Percentiles rank a stretch among this genome's conserved stretches.
Evolutionary conservation across 2,329 filamentous ascomycete species (phyloP).

Genomic region (Pseudocercospora macadamiae): DNA sequence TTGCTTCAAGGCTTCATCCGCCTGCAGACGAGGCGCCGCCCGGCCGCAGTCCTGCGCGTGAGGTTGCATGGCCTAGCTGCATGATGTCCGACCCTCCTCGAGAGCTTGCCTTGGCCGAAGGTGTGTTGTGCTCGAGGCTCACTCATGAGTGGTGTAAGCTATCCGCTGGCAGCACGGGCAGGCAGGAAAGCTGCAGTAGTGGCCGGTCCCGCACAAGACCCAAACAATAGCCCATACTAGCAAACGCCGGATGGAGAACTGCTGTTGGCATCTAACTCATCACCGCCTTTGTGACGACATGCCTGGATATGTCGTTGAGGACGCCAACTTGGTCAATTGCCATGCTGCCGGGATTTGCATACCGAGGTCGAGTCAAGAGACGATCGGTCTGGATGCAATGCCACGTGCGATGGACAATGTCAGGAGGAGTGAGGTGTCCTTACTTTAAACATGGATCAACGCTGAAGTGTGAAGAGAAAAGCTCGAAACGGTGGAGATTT

Average conservation of each 20-base stretch:
- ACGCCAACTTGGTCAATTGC: neutral
- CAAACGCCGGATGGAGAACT: constrained; percentile 5
- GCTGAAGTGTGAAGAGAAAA: neutral
- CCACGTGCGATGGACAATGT: neutral
- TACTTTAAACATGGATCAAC: neutral
- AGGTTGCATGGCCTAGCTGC: constrained; percentile 1
- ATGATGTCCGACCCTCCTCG: neutral
- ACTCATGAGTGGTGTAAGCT: neutral
- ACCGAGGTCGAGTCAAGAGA: neutral
- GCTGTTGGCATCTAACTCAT: constrained; percentile 15
- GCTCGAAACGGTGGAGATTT: neutral
- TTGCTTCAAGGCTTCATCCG: constrained; percentile 3
- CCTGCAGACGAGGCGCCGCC: constrained; percentile 1
- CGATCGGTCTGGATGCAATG: neutral
- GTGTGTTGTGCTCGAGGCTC: constrained; percentile 2
- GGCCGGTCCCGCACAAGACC: constrained; percentile 1
- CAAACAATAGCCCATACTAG: neutral
- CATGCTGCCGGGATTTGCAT: neutral
- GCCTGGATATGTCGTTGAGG: constrained; percentile 1
- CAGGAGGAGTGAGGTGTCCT: neutral
- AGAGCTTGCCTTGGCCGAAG: neutral
- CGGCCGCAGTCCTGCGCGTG: neutral
- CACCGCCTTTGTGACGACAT: constrained; percentile 22
- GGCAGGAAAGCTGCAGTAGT: constrained; percentile 1
- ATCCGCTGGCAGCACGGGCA: neutral